Base-by-base conservation (phyloP, 345 rosid species). In the Populus ilicifolia region DNA sequence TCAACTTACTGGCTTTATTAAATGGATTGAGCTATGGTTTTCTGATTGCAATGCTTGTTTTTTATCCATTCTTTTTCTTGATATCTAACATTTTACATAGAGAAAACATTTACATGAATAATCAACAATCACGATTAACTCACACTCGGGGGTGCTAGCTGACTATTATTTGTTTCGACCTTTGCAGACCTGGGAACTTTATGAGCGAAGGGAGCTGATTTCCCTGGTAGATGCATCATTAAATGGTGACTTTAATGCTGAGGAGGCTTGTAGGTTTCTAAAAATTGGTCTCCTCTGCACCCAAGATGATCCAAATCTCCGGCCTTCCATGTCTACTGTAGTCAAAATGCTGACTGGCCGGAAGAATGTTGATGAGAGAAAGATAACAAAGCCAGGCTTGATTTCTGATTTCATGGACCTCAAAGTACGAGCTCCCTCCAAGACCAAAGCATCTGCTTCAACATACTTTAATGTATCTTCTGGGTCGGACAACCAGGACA, bases 351-450 rank as follows among this genome's bases (percentile, higher is more conserved):
- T 92, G 44, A 88, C 80, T 2, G 89, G 97, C 43, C 70, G 85
- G 86, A 86, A 79, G 74, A 68, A 78, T 10, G 63, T 86, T 18
- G 80, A 84, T 56, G 82, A 77, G 23, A 56, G 43, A 1, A 85
- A 75, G 78, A 88, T 92, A 80, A 63, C 82, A 67, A 89, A 86
- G 82, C 97, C 97, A 11, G 97, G 92, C 33, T 82, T 92, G 68
- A 89, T 92, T 11, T 84, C 94, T 6, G 97, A 92, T 79, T 88
- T 92, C 83, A 88, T 89, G 97, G 97, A 92, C 80, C 83, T 92
- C 79, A 89, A 89, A 87, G 89, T 90, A 56, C 84, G 85, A 82
- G 83, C 68, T 70, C 80, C 88, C 2, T 72, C 72, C 67, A 76
- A 64, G 54, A 6, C 73, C 48, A 78, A 70, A 79, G 62, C 71